Percentiles rank a stretch among this genome's conserved stretches.
phyloP scores from a whole-genome alignment of 1,284 basidiomycete species.

The Tetrapyrgos nigripes region DNA sequence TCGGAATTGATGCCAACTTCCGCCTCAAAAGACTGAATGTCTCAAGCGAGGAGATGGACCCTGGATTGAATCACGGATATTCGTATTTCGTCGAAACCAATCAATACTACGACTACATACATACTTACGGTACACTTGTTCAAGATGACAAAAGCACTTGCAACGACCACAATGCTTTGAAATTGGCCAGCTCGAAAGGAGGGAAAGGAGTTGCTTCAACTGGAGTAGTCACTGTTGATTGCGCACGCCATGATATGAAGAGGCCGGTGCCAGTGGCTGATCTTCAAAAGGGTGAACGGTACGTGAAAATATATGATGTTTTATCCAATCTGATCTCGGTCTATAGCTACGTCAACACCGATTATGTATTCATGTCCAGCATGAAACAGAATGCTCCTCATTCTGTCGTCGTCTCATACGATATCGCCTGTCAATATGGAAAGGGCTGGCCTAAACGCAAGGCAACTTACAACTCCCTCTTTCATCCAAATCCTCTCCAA shows the following conservation, averaged over 20 bases:
- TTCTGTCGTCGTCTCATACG: slow-evolving; percentile 27
- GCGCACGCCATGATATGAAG: slow-evolving; percentile 24
- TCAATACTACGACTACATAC: slow-evolving; percentile 6
- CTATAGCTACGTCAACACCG: slow-evolving; percentile 34
- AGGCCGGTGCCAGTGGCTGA: slow-evolving; percentile 20
- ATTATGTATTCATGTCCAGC: slow-evolving; percentile 28
- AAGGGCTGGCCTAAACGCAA: not conserved
- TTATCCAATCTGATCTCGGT: not conserved
- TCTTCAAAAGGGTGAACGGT: slow-evolving; percentile 29
- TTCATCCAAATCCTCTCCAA: no score
- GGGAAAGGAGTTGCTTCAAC: not conserved
- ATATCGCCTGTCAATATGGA: slow-evolving; percentile 33
- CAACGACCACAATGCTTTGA: slow-evolving; percentile 7
- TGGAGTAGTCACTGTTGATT: slow-evolving; percentile 12
- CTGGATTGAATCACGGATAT: slow-evolving; percentile 17
- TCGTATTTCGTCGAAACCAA: slow-evolving; percentile 18
- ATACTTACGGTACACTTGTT: slow-evolving; percentile 4
- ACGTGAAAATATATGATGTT: slow-evolving; percentile 6
- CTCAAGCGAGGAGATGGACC: slow-evolving; percentile 13
- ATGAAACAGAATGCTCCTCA: slow-evolving; percentile 2
- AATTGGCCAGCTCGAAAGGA: not conserved
- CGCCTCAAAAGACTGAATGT: slow-evolving; percentile 14
- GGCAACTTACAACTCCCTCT: no score
- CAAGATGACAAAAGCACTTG: slow-evolving; percentile 10
- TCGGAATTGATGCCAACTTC: no score